Percentiles rank a stretch among this genome's conserved stretches.
phyloP scores from a whole-genome alignment of 2,329 filamentous ascomycete species.

The Fusarium sp. region DNA sequence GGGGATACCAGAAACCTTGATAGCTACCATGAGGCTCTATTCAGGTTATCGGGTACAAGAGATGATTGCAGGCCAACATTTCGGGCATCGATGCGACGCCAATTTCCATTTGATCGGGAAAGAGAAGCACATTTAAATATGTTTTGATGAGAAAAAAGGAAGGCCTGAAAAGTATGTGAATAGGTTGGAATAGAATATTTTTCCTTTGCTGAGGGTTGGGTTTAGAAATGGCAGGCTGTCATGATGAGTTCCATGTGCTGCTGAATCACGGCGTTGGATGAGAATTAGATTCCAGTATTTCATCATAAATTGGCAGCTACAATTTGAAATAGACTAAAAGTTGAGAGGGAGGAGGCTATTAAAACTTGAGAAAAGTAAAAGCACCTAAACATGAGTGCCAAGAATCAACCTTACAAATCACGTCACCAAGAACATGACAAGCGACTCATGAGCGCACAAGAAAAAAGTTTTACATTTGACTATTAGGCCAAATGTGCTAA shows the following conservation, averaged over 20 bases:
- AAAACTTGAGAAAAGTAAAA: background rate
- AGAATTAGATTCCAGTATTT: accelerated
- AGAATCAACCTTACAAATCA: background rate
- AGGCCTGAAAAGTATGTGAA: no score
- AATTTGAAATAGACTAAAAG: accelerated
- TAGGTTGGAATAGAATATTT: accelerated
- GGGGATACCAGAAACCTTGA: background rate
- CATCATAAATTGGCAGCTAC: accelerated
- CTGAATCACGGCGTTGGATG: background rate
- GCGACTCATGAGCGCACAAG: background rate
- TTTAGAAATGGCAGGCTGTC: background rate
- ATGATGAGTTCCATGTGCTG: accelerated
- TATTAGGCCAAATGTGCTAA: background rate
- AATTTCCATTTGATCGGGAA: background rate
- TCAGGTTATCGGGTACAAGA: background rate
- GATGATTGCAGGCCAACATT: background rate
- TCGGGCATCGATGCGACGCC: background rate
- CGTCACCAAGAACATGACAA: background rate
- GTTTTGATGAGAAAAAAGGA: accelerated
- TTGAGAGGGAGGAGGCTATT: accelerated
- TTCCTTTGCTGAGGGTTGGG: background rate
- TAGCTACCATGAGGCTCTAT: background rate
- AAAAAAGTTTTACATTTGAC: background rate
- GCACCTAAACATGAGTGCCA: background rate
- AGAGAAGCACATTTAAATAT: background rate